Evolutionary conservation across 2,329 filamentous ascomycete genomes (phyloP), one percentile per base, ranked within the genome.

Genomic region (Trichoderma oligosporum): DNA sequence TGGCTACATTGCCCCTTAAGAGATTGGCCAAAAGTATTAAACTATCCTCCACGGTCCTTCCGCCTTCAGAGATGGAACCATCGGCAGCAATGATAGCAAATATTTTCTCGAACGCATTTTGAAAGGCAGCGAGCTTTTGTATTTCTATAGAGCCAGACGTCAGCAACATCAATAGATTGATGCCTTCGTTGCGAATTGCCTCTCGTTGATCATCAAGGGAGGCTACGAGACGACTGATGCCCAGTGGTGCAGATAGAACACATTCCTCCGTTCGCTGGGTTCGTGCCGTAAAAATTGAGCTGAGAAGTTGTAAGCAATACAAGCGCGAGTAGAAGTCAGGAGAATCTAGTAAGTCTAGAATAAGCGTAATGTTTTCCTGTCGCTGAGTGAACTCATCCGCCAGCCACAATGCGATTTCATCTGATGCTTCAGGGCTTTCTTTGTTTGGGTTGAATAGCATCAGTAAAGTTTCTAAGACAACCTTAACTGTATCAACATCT

Each of bases 351-450:
- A 99, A 88, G 69, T 94, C 88, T 60, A 99, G 83, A 22, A 99
- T 82, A 14, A 94, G 78, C 2, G 90, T 93, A 61, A 97, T 93
- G 71, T 99, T 97, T 74, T 97, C 93, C 82, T 97, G 92, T 61
- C 90, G 86, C 79, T 96, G 92, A 31, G 94, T 97, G 71, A 99
- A 99, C 73, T 97, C 93, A 74, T 99, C 94, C 54, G 94, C 94
- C 59, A 99, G 80, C 91, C 94, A 99, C 25, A 97, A 78, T 16
- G 88, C 88, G 65, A 99, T 95, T 73, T 99, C 94, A 63, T 97
- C 93, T 12, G 93, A 96, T 54, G 93, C 91, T 80, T 97, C 93
- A 29, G 91, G 82, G 78, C 90, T 95, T 68, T 79, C 77, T 64
- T 82, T 78, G 64, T 86, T 86, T 38, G 84, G 84, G 61, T 74